Evolutionary conservation across 345 rosid species (phyloP).

Genomic region (Carallia brachiata): DNA sequence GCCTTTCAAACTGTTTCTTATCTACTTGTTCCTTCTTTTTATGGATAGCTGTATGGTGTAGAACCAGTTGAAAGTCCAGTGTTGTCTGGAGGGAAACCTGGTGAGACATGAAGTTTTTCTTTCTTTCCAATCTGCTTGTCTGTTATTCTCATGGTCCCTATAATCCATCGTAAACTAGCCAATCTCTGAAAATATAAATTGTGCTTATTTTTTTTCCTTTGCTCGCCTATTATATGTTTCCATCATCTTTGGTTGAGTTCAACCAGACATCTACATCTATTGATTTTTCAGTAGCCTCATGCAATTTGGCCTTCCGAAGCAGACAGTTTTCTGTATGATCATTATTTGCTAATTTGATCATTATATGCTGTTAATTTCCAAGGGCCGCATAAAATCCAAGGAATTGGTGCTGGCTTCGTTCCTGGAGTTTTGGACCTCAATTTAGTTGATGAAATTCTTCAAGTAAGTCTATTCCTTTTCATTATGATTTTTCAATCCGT

Average conservation of each 20-base stretch:
- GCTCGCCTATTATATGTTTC: background rate
- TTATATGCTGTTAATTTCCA: background rate
- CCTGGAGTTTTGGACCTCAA: constrained; percentile 78
- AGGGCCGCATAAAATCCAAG: constrained; percentile 98
- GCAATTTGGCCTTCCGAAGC: background rate
- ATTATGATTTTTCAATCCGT: background rate
- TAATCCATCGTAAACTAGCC: no score
- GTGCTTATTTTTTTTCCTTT: no score
- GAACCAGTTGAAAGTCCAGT: constrained; percentile 37
- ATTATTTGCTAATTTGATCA: constrained; percentile 1
- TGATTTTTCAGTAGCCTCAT: background rate
- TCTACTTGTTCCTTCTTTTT: background rate
- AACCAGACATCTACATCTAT: background rate
- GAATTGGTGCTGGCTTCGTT: constrained; percentile 89
- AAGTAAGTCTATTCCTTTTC: constrained; percentile 40
- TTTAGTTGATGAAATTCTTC: constrained; percentile 77
- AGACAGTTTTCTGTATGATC: background rate
- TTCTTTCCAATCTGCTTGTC: background rate
- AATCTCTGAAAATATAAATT: no score
- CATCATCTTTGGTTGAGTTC: background rate
- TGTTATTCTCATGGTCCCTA: background rate
- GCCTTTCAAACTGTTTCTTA: background rate
- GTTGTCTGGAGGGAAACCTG: constrained; percentile 34
- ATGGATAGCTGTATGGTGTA: constrained; percentile 25
- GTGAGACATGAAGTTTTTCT: constrained; percentile 18